Percentiles rank a stretch among this genome's conserved stretches.
These are phyloP conservation scores for Kodamaea restingae DNA, from an alignment of 805 yeast species.

Conservation along the genomic window DNA sequence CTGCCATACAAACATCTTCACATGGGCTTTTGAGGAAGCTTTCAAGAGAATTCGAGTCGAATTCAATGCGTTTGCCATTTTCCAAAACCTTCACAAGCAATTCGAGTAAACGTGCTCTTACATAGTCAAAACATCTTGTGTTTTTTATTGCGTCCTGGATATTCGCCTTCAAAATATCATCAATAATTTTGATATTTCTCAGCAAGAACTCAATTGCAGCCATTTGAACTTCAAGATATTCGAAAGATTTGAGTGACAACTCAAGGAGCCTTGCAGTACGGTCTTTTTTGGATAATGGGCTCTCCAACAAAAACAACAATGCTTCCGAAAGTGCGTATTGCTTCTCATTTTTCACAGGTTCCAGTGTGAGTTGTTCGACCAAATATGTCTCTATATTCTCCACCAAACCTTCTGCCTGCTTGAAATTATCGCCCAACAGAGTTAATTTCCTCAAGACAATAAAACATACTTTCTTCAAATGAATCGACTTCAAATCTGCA, in stretches of 20 bases:
- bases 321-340: constrained; percentile 5
- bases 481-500: constrained; percentile 3
- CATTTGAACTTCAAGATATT: constrained; percentile 6
- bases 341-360: constrained; percentile 17
- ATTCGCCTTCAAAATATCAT: not conserved
- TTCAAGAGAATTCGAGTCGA: not conserved
- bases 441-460: not conserved
- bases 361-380: constrained; percentile 14
- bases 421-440: not conserved
- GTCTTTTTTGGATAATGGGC: not conserved
- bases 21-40: not conserved
- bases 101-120: constrained; percentile 40
- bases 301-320: constrained; percentile 11
- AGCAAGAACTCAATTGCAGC: constrained; percentile 32
- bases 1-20: constrained; percentile 16
- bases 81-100: constrained; percentile 22
- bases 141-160: constrained; percentile 17
- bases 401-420: not conserved
- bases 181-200: not conserved
- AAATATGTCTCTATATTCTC: not conserved
- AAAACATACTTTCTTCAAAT: constrained; percentile 5
- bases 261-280: no score
- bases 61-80: not conserved
- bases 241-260: constrained; percentile 23
- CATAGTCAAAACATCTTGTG: constrained; percentile 35